Percentiles rank a stretch among this genome's conserved stretches.
Evolutionary conservation across 225 moss, liverwort and hornwort genomes (phyloP).

Genomic region (Asterella californica): DNA sequence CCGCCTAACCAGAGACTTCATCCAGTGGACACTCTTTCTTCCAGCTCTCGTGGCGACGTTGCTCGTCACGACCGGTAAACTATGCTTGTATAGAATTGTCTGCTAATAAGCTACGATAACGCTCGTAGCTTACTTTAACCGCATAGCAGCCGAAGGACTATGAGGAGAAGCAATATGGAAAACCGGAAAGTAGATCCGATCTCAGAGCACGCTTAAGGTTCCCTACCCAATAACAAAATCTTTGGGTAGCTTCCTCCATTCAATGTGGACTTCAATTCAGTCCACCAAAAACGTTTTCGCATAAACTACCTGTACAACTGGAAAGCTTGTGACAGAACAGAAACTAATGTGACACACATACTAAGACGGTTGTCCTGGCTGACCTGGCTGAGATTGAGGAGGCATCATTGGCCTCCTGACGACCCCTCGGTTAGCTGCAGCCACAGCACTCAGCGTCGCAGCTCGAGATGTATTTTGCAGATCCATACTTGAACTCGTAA

Average conservation of each 20-base stretch:
- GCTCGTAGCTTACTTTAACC: not conserved
- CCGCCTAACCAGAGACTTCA: not conserved
- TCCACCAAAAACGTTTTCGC: not conserved
- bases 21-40: not conserved
- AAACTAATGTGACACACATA: not conserved
- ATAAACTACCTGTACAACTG: not conserved
- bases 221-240: not conserved
- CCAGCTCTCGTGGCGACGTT: too few species aligned
- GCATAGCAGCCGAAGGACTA: not conserved
- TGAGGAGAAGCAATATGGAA: not conserved
- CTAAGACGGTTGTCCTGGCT: slow-evolving; percentile 71
- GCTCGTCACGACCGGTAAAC: not conserved
- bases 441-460: slow-evolving; percentile 35
- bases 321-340: not conserved
- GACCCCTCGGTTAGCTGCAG: slow-evolving; percentile 51
- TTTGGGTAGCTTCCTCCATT: not conserved
- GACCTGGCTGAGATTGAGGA: slow-evolving; percentile 59
- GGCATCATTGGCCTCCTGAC: slow-evolving; percentile 63
- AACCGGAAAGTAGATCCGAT: not conserved
- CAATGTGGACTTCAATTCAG: not conserved
- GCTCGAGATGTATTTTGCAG: slow-evolving; percentile 72
- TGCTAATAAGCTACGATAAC: not conserved
- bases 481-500: slow-evolving; percentile 68
- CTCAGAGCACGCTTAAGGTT: not conserved
- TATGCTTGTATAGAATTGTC: not conserved